Evolutionary conservation across 179 eudicot genomes (phyloP).

Genomic region (Patellifolia procumbens): DNA sequence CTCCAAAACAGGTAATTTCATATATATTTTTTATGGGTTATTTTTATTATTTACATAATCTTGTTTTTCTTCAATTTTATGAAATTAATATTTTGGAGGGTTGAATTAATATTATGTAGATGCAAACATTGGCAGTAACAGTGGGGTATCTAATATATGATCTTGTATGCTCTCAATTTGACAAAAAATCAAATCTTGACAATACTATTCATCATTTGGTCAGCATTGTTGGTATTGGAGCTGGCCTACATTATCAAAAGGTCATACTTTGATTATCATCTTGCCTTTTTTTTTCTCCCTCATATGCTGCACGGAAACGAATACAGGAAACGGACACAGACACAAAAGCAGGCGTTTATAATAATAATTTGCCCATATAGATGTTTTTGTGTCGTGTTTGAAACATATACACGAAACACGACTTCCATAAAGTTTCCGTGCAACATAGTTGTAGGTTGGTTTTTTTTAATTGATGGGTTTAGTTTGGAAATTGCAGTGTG

Average conservation of each 20-base stretch:
- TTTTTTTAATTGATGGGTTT: not conserved
- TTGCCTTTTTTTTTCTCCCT: not conserved
- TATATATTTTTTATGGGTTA: not conserved
- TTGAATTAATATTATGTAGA: conserved; percentile 40
- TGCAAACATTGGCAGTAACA: conserved; percentile 60
- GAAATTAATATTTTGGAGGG: not conserved
- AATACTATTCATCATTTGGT: conserved; percentile 81
- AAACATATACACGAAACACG: no score
- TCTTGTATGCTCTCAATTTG: conserved; percentile 61
- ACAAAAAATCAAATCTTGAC: conserved; percentile 51
- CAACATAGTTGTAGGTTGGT: not conserved
- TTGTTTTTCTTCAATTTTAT: no score
- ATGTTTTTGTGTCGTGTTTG: no score
- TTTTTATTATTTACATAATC: no score
- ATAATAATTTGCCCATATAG: no score
- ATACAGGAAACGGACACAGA: no score
- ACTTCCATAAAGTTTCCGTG: no score
- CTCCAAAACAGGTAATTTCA: not conserved
- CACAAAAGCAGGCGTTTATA: no score
- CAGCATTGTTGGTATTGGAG: conserved; percentile 73
- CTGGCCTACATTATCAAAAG: conserved; percentile 76
- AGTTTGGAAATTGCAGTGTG: conserved; percentile 55
- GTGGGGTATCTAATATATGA: conserved; percentile 73
- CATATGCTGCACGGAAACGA: no score
- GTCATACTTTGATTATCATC: no score